These are phyloP conservation scores for Vigna radiata DNA, from an alignment of 306 rosid species.

Conservation along the genomic window DNA sequence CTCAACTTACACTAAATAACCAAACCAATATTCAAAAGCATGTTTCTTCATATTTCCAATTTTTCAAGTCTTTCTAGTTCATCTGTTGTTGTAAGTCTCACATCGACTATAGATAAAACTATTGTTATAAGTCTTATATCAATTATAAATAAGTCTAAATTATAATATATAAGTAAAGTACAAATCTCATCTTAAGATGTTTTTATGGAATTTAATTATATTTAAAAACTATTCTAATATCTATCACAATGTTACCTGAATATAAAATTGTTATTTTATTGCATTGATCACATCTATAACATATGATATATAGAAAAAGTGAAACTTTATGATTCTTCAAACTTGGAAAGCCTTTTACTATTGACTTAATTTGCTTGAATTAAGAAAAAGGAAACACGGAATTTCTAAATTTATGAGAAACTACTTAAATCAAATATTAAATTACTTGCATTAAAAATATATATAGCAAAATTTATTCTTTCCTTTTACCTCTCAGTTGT, in stretches of 20 bases:
- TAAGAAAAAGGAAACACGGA: neutral
- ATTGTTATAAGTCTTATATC: no score
- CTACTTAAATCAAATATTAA: neutral
- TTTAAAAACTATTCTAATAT: no score
- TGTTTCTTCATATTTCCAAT: conserved; percentile 20
- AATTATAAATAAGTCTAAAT: no score
- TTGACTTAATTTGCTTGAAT: neutral
- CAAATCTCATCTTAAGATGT: no score
- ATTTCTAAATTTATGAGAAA: neutral
- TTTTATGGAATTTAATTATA: no score
- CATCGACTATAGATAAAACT: no score
- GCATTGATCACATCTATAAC: no score
- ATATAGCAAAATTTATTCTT: neutral
- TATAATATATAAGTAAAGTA: no score
- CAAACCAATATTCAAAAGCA: neutral
- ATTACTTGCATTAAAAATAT: neutral
- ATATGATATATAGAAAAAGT: no score
- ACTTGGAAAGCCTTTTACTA: neutral
- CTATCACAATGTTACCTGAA: no score
- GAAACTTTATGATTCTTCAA: neutral
- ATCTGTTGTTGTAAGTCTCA: no score
- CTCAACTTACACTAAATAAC: conserved; percentile 15
- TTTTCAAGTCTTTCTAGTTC: conserved; percentile 5
- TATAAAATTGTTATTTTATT: no score
- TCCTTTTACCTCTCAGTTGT: neutral